Percentiles rank a stretch among this genome's conserved stretches.
These are phyloP conservation scores for Fusarium sp. DNA, from an alignment of 2,329 filamentous ascomycete genomes.

Conservation along the genomic window DNA sequence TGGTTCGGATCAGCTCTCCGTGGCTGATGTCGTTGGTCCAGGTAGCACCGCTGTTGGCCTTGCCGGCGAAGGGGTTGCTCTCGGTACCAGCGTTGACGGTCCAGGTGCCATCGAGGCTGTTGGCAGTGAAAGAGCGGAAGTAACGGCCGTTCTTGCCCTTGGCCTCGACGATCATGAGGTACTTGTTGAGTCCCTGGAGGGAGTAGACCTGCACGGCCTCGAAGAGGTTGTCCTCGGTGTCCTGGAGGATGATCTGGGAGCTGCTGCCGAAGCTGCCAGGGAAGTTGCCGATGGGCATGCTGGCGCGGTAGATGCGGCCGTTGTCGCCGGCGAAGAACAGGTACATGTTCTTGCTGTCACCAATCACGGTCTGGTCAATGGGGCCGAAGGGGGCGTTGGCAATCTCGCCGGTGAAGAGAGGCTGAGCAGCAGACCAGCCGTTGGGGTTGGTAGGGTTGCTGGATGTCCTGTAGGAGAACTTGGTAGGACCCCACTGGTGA, in stretches of 20 bases:
- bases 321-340: constrained; percentile 74
- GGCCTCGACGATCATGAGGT: constrained; percentile 74
- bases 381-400: constrained; percentile 44
- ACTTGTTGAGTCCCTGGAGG: constrained; percentile 60
- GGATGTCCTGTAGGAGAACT: constrained; percentile 69
- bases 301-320: constrained; percentile 69
- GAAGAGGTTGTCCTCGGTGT: constrained; percentile 65
- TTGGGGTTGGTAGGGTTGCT: constrained; percentile 64
- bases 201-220: constrained; percentile 74
- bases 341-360: constrained; percentile 68
- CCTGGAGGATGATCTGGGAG: constrained; percentile 43
- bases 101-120: constrained; percentile 64
- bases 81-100: constrained; percentile 64
- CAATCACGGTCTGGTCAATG: constrained; percentile 72
- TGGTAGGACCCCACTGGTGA: constrained; percentile 68
- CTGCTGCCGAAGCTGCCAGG: constrained; percentile 61
- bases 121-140: constrained; percentile 60
- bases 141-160: constrained; percentile 59
- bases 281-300: constrained; percentile 70
- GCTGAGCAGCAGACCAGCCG: constrained; percentile 51
- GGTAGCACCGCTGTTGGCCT: constrained; percentile 67
- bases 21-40: constrained; percentile 75
- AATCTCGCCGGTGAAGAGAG: constrained; percentile 3
- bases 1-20: constrained; percentile 66
- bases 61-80: constrained; percentile 69